Conservation (phyloP, 2,329 filamentous ascomycete genomes). For the Grosmannia penicillata region DNA sequence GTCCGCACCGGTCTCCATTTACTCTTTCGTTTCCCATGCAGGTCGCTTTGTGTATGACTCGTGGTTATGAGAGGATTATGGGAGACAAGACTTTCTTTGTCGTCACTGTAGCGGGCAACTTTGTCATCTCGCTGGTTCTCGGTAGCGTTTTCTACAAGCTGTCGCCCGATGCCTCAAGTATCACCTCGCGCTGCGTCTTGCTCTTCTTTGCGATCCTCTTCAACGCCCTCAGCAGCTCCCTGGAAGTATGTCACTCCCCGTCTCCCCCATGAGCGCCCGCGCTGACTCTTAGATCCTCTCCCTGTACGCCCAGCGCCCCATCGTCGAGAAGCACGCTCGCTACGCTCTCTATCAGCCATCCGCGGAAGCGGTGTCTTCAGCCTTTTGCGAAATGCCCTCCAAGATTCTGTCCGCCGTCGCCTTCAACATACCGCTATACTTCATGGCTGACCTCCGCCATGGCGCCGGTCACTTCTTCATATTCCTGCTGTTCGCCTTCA, state of each 20-base stretch:
- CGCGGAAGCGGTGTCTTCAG: conserved; percentile 71
- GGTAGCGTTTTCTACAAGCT: conserved; percentile 7
- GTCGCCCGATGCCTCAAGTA: conserved; percentile 23
- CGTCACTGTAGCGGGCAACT: conserved; percentile 55
- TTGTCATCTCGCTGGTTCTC: conserved; percentile 25
- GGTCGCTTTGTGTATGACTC: conserved; percentile 60
- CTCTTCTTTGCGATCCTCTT: conserved; percentile 80
- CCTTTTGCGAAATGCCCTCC: conserved; percentile 74
- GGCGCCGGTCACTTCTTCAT: conserved; percentile 70
- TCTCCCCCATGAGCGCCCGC: too few relatives aligned
- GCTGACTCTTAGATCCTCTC: conserved; percentile 43
- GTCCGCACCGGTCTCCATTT: conserved; percentile 64
- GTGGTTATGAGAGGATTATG: conserved; percentile 61
- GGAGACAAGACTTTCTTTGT: conserved; percentile 64
- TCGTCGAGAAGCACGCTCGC: conserved; percentile 77
- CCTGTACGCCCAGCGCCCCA: conserved; percentile 75
- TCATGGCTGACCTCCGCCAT: conserved; percentile 68
- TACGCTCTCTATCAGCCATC: conserved; percentile 93
- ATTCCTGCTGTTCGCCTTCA: conserved; percentile 64
- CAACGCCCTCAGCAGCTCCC: conserved; percentile 67
- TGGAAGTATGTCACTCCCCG: conserved; percentile 33
- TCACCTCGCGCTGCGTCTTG: conserved; percentile 49
- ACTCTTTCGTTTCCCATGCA: conserved; percentile 67
- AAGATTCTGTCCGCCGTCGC: conserved; percentile 59
- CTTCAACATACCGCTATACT: conserved; percentile 75